phyloP scores from a whole-genome alignment of 2,329 filamentous ascomycete species.

The Raffaelea deltoideospora region DNA sequence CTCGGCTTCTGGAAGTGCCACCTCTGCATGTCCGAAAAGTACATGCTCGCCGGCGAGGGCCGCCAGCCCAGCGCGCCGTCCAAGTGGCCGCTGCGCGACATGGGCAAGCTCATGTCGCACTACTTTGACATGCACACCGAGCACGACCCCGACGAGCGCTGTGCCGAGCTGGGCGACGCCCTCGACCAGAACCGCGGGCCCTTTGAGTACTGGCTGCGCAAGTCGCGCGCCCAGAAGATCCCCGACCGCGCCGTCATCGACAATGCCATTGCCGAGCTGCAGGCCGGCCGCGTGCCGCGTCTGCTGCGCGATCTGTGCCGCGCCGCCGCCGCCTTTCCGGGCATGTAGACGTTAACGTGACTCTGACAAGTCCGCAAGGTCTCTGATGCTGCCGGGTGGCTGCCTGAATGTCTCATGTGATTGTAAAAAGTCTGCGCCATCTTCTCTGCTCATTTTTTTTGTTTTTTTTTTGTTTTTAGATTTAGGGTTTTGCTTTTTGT shows the following conservation, averaged over 20 bases:
- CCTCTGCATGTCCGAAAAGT: constrained; percentile 27
- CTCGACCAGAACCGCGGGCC: constrained; percentile 27
- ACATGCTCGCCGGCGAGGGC: constrained; percentile 22
- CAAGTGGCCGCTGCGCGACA: constrained; percentile 31
- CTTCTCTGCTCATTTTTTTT: no score
- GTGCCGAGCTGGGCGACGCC: constrained; percentile 25
- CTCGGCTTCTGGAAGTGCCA: constrained; percentile 32
- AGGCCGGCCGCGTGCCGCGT: constrained; percentile 20
- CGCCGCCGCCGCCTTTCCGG: constrained; percentile 13
- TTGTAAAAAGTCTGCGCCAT: background rate
- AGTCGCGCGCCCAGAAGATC: constrained; percentile 22
- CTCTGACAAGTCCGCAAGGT: no score
- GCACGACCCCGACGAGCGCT: constrained; percentile 25
- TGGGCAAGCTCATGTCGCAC: constrained; percentile 31
- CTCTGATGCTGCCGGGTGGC: no score
- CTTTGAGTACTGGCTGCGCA: constrained; percentile 31
- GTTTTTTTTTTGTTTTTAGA: no score
- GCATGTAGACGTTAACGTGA: background rate
- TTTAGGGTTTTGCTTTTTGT: no score
- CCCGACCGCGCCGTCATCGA: constrained; percentile 19
- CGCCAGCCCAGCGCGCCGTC: constrained; percentile 27
- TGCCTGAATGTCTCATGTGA: background rate
- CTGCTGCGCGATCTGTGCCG: constrained; percentile 12
- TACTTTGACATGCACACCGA: constrained; percentile 30
- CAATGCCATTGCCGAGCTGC: constrained; percentile 19